Evolutionary conservation across 306 rosid species (phyloP).

Genomic region (Notholithocarpus densiflorus): DNA sequence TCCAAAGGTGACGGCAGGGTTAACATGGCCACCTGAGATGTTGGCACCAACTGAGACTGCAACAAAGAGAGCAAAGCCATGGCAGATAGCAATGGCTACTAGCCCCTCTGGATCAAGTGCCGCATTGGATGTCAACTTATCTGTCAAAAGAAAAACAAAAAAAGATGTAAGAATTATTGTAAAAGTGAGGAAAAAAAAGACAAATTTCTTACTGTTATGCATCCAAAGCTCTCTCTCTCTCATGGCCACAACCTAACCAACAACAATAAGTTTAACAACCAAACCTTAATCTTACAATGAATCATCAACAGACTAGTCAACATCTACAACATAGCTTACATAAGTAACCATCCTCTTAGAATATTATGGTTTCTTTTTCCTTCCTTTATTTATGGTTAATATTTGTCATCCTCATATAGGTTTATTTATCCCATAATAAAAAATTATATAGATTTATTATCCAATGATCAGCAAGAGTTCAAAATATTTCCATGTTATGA

Average conservation of each 20-base stretch:
- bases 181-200: not conserved
- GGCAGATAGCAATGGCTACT: slow-evolving; percentile 77
- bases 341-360: not conserved
- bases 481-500: not conserved
- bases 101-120: slow-evolving; percentile 82
- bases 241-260: too few relatives aligned
- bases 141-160: slow-evolving; percentile 18
- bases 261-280: too few relatives aligned
- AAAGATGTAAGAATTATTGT: not conserved
- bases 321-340: not conserved
- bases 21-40: slow-evolving; percentile 93
- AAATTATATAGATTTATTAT: too few relatives aligned
- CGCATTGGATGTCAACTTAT: slow-evolving; percentile 72
- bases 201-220: not conserved
- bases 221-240: too few relatives aligned
- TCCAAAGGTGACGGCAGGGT: slow-evolving; percentile 95
- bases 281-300: too few relatives aligned
- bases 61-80: slow-evolving; percentile 82
- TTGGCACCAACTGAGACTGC: slow-evolving; percentile 83
- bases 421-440: too few relatives aligned
- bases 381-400: not conserved
- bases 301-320: too few relatives aligned
- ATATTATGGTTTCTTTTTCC: not conserved
- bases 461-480: not conserved
- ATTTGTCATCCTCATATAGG: not conserved